phyloP scores from a whole-genome alignment of 2,329 filamentous ascomycete species.

The Colletotrichum brevisporum region DNA sequence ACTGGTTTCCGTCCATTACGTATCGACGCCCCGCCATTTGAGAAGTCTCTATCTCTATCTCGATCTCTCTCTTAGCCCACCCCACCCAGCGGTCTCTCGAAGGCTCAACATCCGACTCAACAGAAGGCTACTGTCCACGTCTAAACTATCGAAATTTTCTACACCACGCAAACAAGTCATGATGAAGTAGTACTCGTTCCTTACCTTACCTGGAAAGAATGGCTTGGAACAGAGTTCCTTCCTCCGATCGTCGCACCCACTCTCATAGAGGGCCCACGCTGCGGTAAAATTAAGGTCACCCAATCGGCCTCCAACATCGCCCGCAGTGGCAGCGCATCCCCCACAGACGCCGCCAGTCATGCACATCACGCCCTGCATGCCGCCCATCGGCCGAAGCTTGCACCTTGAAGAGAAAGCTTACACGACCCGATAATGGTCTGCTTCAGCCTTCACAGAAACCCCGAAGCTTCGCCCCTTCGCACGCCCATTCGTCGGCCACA shows the following conservation, averaged over 20 bases:
- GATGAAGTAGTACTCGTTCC: no score
- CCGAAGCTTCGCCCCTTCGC: slow-evolving; percentile 29
- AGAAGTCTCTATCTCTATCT: neutral
- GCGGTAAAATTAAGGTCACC: slow-evolving; percentile 30
- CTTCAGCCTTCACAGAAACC: slow-evolving; percentile 28
- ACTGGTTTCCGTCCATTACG: neutral
- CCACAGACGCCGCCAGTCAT: slow-evolving; percentile 39
- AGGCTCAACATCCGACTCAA: slow-evolving; percentile 11
- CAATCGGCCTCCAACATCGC: slow-evolving; percentile 34
- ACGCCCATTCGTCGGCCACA: slow-evolving; percentile 11
- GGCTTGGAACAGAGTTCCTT: slow-evolving; percentile 21
- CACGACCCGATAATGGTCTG: slow-evolving; percentile 17
- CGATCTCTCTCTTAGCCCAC: no score
- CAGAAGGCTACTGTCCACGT: slow-evolving; percentile 19
- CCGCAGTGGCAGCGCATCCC: slow-evolving; percentile 26
- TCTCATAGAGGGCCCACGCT: neutral
- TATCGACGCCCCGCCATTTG: neutral
- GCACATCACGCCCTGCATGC: slow-evolving; percentile 30
- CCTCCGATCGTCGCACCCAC: slow-evolving; percentile 18
- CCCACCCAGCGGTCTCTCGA: neutral
- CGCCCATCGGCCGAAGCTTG: slow-evolving; percentile 37
- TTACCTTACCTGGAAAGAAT: neutral
- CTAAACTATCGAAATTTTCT: neutral
- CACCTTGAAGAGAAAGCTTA: slow-evolving; percentile 26
- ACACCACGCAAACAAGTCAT: no score